phyloP scores from a whole-genome alignment of 192 early-diverging fungal species.

The Nowakowskiella sp. region DNA sequence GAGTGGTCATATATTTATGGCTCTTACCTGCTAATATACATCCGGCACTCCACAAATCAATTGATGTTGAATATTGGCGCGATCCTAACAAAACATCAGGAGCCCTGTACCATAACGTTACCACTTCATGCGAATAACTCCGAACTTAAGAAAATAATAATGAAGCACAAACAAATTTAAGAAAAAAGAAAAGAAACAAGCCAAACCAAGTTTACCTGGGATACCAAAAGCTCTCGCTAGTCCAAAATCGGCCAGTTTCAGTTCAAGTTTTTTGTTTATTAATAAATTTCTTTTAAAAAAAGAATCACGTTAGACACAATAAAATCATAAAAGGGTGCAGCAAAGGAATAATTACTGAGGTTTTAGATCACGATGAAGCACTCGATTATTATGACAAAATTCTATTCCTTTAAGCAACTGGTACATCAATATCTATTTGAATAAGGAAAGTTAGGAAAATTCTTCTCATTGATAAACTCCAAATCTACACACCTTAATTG shows the following conservation, averaged over 20 bases:
- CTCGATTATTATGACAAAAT: constrained; percentile 95
- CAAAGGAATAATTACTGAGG: constrained; percentile 35
- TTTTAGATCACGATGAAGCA: constrained; percentile 79
- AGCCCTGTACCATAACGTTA: constrained; percentile 96
- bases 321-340: background rate
- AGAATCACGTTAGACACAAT: constrained; percentile 45
- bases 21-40: constrained; percentile 98
- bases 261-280: constrained; percentile 72
- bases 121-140: constrained; percentile 94
- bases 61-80: constrained; percentile 86
- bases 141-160: background rate
- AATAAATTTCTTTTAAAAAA: constrained; percentile 94
- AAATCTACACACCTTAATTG: constrained; percentile 81
- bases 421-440: constrained; percentile 88
- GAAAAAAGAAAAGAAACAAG: background rate
- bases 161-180: background rate
- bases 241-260: constrained; percentile 82
- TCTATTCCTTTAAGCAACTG: constrained; percentile 93
- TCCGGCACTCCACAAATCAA: constrained; percentile 97
- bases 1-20: constrained; percentile 75
- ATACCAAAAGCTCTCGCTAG: constrained; percentile 95
- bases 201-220: constrained; percentile 60
- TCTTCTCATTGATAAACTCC: no score
- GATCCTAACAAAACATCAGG: constrained; percentile 94
- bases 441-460: background rate